Conservation (phyloP, 1,139 yeast genomes). For the Yueomyces sp. region DNA sequence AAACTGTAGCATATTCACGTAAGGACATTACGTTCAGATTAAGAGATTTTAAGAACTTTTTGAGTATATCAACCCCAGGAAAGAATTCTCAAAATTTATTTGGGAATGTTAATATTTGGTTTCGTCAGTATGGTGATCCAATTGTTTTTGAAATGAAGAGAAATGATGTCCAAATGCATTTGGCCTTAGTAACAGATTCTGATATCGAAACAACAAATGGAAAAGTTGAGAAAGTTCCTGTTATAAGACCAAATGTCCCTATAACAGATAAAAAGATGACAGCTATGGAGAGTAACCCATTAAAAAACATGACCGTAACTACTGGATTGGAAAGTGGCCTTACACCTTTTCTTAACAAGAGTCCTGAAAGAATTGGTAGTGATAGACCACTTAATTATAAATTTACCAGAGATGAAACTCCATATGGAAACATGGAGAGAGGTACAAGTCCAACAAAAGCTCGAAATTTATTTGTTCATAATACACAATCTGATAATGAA, state of each 20-base stretch:
- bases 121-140: conserved; percentile 42
- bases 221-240: background rate
- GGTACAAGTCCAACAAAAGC: too few relatives aligned
- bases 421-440: too few relatives aligned
- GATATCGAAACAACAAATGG: conserved; percentile 2
- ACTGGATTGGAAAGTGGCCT: too few relatives aligned
- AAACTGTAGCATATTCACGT: conserved; percentile 5
- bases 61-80: conserved; percentile 26
- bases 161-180: conserved; percentile 20
- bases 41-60: conserved; percentile 41
- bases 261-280: background rate
- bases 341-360: too few relatives aligned
- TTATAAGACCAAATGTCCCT: conserved; percentile 5
- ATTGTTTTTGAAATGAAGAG: conserved; percentile 31
- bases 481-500: too few relatives aligned
- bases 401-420: too few relatives aligned
- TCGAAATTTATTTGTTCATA: too few relatives aligned
- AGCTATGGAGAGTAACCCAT: too few relatives aligned
- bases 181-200: conserved; percentile 36
- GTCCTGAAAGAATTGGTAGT: too few relatives aligned
- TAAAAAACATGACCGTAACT: too few relatives aligned
- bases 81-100: conserved; percentile 7
- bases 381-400: too few relatives aligned
- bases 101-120: conserved; percentile 33
- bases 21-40: conserved; percentile 30